phyloP scores from a whole-genome alignment of 371 early-diverging fungal genomes.

The Mucor mucedo region DNA sequence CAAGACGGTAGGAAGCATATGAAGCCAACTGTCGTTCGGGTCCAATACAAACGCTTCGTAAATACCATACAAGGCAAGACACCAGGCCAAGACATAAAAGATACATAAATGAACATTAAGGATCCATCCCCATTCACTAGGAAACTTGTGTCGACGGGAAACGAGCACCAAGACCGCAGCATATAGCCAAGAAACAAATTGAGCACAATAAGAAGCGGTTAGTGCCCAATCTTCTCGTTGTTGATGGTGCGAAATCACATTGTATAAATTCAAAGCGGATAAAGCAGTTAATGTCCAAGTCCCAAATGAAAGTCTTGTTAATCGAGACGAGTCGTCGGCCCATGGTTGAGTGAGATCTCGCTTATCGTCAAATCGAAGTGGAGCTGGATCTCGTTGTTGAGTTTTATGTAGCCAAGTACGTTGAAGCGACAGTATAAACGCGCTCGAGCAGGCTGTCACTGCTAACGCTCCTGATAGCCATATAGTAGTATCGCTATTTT shows the following conservation, averaged over 20 bases:
- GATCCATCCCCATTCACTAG: slow-evolving; percentile 40
- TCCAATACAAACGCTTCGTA: slow-evolving; percentile 11
- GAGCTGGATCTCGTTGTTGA: slow-evolving; percentile 17
- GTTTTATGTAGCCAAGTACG: slow-evolving; percentile 28
- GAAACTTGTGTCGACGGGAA: slow-evolving; percentile 27
- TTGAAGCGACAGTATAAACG: slow-evolving; percentile 30
- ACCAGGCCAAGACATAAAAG: slow-evolving; percentile 28
- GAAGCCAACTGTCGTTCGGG: slow-evolving; percentile 9
- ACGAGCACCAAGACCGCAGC: slow-evolving; percentile 29
- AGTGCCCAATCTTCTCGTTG: slow-evolving; percentile 4
- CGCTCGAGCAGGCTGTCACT: slow-evolving; percentile 19
- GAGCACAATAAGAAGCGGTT: slow-evolving; percentile 11
- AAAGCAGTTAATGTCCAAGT: slow-evolving; percentile 16
- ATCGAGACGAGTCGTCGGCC: slow-evolving; percentile 16
- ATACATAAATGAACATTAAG: slow-evolving; percentile 46
- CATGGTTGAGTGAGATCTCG: slow-evolving; percentile 19
- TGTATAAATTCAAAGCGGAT: slow-evolving; percentile 20
- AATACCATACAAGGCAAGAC: slow-evolving; percentile 18
- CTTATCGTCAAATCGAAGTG: slow-evolving; percentile 22
- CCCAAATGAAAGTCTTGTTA: slow-evolving; percentile 19
- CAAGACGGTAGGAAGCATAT: slow-evolving; percentile 24
- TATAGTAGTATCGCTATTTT: slow-evolving; percentile 1
- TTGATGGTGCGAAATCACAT: not conserved
- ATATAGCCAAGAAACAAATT: slow-evolving; percentile 36
- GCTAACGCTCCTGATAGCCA: slow-evolving; percentile 26